Conservation (phyloP, 495 filamentous ascomycete species). For the Niebla homalea region DNA sequence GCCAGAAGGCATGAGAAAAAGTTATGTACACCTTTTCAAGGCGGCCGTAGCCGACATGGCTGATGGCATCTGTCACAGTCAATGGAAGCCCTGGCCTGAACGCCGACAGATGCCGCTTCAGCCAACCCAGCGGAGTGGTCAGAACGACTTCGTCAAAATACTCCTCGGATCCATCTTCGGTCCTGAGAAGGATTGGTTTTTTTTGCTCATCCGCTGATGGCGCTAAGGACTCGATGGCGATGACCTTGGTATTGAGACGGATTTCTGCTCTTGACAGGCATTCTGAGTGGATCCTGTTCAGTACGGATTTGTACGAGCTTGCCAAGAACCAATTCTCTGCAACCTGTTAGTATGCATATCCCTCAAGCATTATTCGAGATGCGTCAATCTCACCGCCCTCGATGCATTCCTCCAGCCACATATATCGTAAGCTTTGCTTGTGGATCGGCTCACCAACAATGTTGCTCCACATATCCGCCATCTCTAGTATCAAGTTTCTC, state of each 20-base stretch:
- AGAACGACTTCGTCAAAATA: conserved; percentile 77
- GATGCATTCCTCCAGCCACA: conserved; percentile 89
- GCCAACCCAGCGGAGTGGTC: conserved; percentile 77
- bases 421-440: conserved; percentile 78
- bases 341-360: background rate
- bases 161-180: conserved; percentile 34
- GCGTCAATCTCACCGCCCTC: conserved; percentile 56
- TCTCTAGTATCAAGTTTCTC: conserved; percentile 44
- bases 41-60: conserved; percentile 68
- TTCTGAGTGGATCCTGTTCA: conserved; percentile 51
- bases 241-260: conserved; percentile 42
- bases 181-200: conserved; percentile 38
- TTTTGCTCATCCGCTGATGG: conserved; percentile 15
- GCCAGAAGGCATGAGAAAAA: conserved; percentile 64
- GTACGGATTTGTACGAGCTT: conserved; percentile 68
- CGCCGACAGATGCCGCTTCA: conserved; percentile 58
- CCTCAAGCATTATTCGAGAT: background rate
- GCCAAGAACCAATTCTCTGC: conserved; percentile 80
- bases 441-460: conserved; percentile 71
- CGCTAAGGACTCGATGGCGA: conserved; percentile 24
- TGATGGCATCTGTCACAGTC: conserved; percentile 56
- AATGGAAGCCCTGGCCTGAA: conserved; percentile 60
- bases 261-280: conserved; percentile 51
- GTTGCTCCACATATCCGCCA: conserved; percentile 69
- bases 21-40: conserved; percentile 89